A percentile compares a stretch with the other conserved stretches of the same genome.
These are phyloP conservation scores for Saksenaea vasiformis DNA, from an alignment of 371 early-diverging fungal species.

Conservation along the genomic window DNA sequence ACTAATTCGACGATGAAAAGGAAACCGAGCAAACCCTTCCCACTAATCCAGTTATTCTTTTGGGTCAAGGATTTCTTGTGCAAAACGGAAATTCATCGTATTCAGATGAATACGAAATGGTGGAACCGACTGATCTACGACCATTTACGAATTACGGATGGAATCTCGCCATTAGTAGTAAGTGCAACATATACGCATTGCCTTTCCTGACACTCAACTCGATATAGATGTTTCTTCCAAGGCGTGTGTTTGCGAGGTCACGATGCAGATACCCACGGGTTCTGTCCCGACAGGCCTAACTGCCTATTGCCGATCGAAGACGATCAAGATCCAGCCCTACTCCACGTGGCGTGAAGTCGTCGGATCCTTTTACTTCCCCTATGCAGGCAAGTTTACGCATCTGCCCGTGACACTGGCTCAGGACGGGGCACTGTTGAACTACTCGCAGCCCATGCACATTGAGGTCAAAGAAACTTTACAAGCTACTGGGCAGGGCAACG, in stretches of 20 bases:
- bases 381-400: constrained; percentile 42
- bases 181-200: constrained; percentile 9
- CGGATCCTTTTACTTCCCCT: constrained; percentile 58
- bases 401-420: constrained; percentile 47
- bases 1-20: not conserved
- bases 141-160: constrained; percentile 34
- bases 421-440: constrained; percentile 13
- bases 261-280: constrained; percentile 47
- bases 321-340: constrained; percentile 37
- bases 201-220: not conserved
- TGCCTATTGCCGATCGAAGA: constrained; percentile 35
- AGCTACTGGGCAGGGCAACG: not conserved
- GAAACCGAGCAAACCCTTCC: constrained; percentile 6
- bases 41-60: constrained; percentile 20
- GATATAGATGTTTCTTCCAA: constrained; percentile 33
- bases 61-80: constrained; percentile 36
- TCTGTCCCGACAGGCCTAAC: constrained; percentile 33
- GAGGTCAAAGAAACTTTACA: not conserved
- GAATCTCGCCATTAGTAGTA: constrained; percentile 43
- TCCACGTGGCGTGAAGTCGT: constrained; percentile 42
- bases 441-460: not conserved
- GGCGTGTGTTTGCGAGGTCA: constrained; percentile 27
- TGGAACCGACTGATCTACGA: constrained; percentile 23
- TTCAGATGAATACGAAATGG: constrained; percentile 22
- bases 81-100: constrained; percentile 2